Evolutionary conservation across 805 yeast genomes (phyloP).

Genomic region (Peterozyma toletana): DNA sequence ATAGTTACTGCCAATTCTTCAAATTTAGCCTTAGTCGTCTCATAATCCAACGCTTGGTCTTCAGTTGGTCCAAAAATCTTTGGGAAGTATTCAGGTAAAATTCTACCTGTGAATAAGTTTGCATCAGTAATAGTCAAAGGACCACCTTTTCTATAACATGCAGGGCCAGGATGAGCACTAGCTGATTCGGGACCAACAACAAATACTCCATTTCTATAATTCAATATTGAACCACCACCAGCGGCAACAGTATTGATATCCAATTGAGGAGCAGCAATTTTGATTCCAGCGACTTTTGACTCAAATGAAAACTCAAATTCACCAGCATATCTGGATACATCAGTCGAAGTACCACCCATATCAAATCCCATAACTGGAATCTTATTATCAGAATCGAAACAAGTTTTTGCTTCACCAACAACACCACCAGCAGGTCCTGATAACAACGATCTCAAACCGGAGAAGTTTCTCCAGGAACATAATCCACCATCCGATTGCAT

Average conservation of each 20-base stretch:
- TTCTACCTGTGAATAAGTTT: slow-evolving; percentile 22
- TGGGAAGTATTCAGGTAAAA: slow-evolving; percentile 22
- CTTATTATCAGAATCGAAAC: slow-evolving; percentile 27
- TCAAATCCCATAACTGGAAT: slow-evolving; percentile 24
- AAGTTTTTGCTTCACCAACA: slow-evolving; percentile 47
- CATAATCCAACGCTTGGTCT: slow-evolving; percentile 18
- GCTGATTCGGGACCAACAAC: slow-evolving; percentile 27
- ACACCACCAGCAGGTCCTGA: slow-evolving; percentile 61
- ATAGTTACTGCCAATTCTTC: slow-evolving; percentile 19
- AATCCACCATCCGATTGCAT: slow-evolving; percentile 57
- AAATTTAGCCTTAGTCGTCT: slow-evolving; percentile 18
- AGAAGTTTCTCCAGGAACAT: slow-evolving; percentile 41
- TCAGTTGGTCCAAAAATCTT: slow-evolving; percentile 24
- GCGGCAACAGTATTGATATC: slow-evolving; percentile 15
- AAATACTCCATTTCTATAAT: slow-evolving; percentile 13
- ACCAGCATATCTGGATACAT: slow-evolving; percentile 48
- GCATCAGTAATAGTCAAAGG: slow-evolving; percentile 27
- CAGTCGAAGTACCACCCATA: slow-evolving; percentile 33
- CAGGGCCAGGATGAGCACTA: slow-evolving; percentile 26
- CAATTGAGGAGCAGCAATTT: slow-evolving; percentile 21
- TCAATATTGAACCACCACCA: slow-evolving; percentile 14
- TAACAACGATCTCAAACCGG: slow-evolving; percentile 44
- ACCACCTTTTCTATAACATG: slow-evolving; percentile 26
- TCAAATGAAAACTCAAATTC: slow-evolving; percentile 16
- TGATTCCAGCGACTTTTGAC: slow-evolving; percentile 18